Percentiles rank a stretch among this genome's conserved stretches.
Conservation (phyloP, 78 protist species). For the Polysphondylium violaceum region DNA sequence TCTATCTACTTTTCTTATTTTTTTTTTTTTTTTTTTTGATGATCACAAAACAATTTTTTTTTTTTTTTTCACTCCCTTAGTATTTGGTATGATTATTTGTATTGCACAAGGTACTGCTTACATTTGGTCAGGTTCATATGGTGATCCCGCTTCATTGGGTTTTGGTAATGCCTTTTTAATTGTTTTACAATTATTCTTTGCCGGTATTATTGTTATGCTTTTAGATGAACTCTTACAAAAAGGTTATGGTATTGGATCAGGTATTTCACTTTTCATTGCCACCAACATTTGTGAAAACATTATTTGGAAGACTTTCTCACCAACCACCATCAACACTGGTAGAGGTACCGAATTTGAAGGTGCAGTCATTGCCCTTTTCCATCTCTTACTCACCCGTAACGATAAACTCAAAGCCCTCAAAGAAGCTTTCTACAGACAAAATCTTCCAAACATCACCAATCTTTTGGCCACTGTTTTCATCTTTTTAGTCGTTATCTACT, state of each 20-base stretch:
- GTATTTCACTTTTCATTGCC: slow-evolving; percentile 99
- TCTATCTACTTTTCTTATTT: too few relatives aligned
- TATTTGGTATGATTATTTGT: slow-evolving; percentile 97
- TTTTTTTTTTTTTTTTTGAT: too few relatives aligned
- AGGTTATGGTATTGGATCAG: slow-evolving; percentile 99
- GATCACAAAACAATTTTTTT: not conserved
- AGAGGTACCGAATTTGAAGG: slow-evolving; percentile 99
- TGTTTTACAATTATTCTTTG: slow-evolving; percentile 97
- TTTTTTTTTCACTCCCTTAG: slow-evolving; percentile 18
- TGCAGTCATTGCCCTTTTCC: slow-evolving; percentile 99
- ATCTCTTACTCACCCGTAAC: slow-evolving; percentile 90
- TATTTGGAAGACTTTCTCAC: slow-evolving; percentile 99
- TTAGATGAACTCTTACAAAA: slow-evolving; percentile 99
- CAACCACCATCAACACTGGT: slow-evolving; percentile 98
- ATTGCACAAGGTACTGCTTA: slow-evolving; percentile 97
- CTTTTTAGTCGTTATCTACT: slow-evolving; percentile 98
- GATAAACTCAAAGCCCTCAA: slow-evolving; percentile 97
- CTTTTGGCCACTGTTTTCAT: slow-evolving; percentile 98
- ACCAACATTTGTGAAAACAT: slow-evolving; percentile 99
- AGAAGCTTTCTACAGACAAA: slow-evolving; percentile 99
- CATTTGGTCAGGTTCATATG: slow-evolving; percentile 97
- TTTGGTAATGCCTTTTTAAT: slow-evolving; percentile 93
- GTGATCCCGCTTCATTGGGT: slow-evolving; percentile 97
- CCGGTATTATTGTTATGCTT: slow-evolving; percentile 97
- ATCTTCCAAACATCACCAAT: slow-evolving; percentile 99